Evolutionary conservation across 768 basidiomycete genomes (phyloP), one percentile per base, ranked within the genome.

Genomic region (Hygrocybe punicea): DNA sequence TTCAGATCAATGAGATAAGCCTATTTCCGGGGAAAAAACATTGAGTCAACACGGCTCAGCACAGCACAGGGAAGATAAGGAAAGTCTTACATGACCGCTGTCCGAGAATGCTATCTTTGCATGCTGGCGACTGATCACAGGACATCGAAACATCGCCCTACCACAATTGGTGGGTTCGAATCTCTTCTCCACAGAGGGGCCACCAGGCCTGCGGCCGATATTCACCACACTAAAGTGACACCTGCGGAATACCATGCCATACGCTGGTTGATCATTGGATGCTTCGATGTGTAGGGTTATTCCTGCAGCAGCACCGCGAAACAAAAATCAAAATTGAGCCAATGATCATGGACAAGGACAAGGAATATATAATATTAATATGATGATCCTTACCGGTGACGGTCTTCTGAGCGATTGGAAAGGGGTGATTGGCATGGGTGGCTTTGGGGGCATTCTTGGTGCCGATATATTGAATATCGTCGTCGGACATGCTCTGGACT

Each of bases 71-170:
- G 57, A 48, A 57, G 64, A 53, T 13, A 21, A 23, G 36, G 39
- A 1, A 36, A 17, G 14, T 11, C 57, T 61, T 79, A 90, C 89
- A 74, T 81, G 79, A 46, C 88, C 87, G 60, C 78, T 80, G 63
- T 88, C 85, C 4, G 85, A 77, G 69, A 91, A 86, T 19, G 80
- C 78, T 58, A 92, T 84, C 77, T 84, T 88, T 56, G 89, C 89
- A 73, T 92, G 89, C 65, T 74, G 81, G 23, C 89, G 81, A 68
- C 87, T 89, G 60, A 92, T 86, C 46, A 91, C 89, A 29, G 87
- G 85, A 65, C 89, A 91, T 49, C 83, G 73, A 61, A 91, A 91
- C 69, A 84, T 79, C 14, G 83, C 86, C 56, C 77, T 78, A 54
- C 78, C 76, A 49, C 68, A 67, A 23, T 78, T 76, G 69, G 70